Conservation (phyloP, 108 stramenopile genomes). For the Parietichytrium sp. region DNA sequence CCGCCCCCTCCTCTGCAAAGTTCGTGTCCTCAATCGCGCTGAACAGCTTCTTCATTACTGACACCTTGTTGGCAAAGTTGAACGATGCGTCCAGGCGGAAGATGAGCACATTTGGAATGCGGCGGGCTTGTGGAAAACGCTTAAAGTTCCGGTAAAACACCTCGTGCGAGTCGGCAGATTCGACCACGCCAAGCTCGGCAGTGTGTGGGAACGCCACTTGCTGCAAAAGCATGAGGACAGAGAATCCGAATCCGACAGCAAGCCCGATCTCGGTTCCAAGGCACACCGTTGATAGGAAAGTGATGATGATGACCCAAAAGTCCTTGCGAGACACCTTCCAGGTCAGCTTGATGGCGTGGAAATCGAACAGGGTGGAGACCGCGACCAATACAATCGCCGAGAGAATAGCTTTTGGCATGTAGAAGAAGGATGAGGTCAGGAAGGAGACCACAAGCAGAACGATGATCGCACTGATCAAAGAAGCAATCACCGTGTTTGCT, state of each 20-base stretch:
- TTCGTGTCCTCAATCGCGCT: background rate
- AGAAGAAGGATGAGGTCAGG: conserved; percentile 75
- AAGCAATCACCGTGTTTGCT: conserved; percentile 66
- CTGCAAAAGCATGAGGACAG: conserved; percentile 64
- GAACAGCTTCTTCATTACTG: conserved; percentile 54
- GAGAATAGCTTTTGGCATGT: conserved; percentile 63
- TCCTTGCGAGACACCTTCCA: conserved; percentile 69
- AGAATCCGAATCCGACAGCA: conserved; percentile 62
- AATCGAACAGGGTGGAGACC: conserved; percentile 67
- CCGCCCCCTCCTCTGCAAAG: background rate
- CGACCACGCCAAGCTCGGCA: conserved; percentile 63
- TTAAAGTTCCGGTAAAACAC: conserved; percentile 64
- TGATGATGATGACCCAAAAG: conserved; percentile 65
- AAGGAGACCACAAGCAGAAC: conserved; percentile 68
- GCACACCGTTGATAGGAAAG: conserved; percentile 63
- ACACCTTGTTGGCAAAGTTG: conserved; percentile 69
- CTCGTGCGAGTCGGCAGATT: background rate
- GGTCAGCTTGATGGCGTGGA: conserved; percentile 61
- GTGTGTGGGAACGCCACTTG: conserved; percentile 68
- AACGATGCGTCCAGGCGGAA: conserved; percentile 67
- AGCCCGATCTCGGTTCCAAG: conserved; percentile 72
- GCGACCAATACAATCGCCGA: conserved; percentile 72
- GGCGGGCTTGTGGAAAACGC: conserved; percentile 58
- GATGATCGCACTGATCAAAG: conserved; percentile 66
- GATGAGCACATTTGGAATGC: conserved; percentile 63